A percentile compares a stretch with the other conserved stretches of the same genome.
Evolutionary conservation across 2,329 filamentous ascomycete species (phyloP).

Genomic region (Colletotrichum viniferum): DNA sequence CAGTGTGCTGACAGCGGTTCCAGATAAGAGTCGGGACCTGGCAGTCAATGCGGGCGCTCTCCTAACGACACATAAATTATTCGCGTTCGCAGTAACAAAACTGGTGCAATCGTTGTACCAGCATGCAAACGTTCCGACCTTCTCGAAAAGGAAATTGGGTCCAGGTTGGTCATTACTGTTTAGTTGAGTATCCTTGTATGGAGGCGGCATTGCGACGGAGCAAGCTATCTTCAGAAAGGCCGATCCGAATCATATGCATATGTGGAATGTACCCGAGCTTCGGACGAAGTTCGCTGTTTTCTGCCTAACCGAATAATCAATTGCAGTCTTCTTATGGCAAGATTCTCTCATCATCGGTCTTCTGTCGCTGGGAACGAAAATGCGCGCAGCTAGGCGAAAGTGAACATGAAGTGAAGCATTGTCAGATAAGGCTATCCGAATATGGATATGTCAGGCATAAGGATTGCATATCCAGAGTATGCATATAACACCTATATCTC

Average conservation of each 20-base stretch:
- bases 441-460: too few species aligned
- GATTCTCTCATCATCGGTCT: not conserved
- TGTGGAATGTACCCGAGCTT: not conserved
- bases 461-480: too few species aligned
- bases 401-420: too few species aligned
- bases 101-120: not conserved
- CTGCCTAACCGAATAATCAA: not conserved
- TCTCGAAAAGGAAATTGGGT: not conserved
- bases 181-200: not conserved
- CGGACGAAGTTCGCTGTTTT: not conserved
- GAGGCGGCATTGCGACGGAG: not conserved
- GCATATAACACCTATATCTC: too few species aligned
- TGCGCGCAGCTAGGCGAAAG: not conserved
- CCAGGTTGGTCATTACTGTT: accelerated
- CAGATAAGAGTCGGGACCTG: not conserved
- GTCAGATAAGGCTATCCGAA: too few species aligned
- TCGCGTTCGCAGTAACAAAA: not conserved
- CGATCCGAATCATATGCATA: not conserved
- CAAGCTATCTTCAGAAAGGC: not conserved
- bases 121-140: not conserved
- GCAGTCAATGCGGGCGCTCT: not conserved
- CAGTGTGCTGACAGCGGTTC: not conserved
- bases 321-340: not conserved
- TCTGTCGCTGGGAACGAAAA: accelerated
- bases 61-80: not conserved